Evolutionary conservation across 2,329 filamentous ascomycete species (phyloP).

Genomic region (Ceratocystis destructans): DNA sequence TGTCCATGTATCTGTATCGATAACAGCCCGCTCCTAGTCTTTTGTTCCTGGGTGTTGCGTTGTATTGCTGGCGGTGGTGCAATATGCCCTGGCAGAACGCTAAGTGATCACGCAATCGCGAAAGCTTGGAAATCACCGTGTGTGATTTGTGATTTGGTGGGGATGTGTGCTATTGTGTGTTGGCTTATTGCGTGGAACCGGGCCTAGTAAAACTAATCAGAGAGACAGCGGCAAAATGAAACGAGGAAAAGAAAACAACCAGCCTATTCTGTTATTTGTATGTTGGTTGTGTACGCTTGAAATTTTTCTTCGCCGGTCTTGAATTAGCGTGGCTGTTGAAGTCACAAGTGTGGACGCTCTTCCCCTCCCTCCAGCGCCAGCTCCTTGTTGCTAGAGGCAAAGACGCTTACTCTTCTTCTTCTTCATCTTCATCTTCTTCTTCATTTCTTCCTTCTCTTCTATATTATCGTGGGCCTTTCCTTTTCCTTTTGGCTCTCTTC

Average conservation of each 20-base stretch:
- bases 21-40: not conserved
- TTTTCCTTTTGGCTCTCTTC: not conserved
- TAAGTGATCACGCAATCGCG: constrained; percentile 20
- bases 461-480: constrained; percentile 13
- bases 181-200: not conserved
- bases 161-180: not conserved
- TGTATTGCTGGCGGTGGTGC: constrained; percentile 18
- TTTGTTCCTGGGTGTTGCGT: not conserved
- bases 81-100: constrained; percentile 18
- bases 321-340: not conserved
- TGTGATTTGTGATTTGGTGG: not conserved
- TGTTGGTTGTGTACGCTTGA: not conserved
- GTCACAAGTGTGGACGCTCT: not conserved
- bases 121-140: constrained; percentile 12
- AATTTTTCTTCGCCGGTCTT: constrained; percentile 3
- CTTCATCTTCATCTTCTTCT: constrained; percentile 11
- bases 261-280: not conserved
- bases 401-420: constrained; percentile 15
- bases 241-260: not conserved
- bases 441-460: constrained; percentile 2
- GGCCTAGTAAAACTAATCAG: not conserved
- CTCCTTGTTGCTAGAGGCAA: constrained; percentile 4
- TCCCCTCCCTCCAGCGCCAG: not conserved
- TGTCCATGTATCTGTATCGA: not conserved
- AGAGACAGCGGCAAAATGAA: not conserved